A percentile compares a stretch with the other conserved stretches of the same genome.
Evolutionary conservation across 176 grass and related monocot genomes (phyloP).

Genomic region (Cenchrus americanus): DNA sequence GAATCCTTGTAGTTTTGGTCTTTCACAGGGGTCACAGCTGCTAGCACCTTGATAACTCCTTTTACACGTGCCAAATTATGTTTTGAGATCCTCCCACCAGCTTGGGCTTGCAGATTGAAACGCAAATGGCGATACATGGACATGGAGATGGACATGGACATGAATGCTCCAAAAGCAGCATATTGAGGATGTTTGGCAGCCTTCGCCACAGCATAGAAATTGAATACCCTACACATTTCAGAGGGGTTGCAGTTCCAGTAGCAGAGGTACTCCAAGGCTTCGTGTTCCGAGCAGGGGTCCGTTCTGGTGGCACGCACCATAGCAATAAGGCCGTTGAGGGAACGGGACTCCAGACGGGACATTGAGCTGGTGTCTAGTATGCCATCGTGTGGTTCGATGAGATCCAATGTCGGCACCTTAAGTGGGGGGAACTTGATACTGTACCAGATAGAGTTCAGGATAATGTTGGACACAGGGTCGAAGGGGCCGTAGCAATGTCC

Average conservation of each 20-base stretch:
- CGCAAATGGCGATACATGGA: no score
- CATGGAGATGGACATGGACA: not conserved
- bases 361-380: not conserved
- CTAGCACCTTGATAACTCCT: no score
- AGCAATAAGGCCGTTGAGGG: constrained; percentile 7
- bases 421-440: not conserved
- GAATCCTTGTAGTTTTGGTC: no score
- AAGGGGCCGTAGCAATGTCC: constrained; percentile 20
- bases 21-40: no score
- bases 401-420: not conserved
- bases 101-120: not conserved
- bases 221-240: not conserved
- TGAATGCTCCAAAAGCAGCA: not conserved
- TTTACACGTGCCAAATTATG: no score
- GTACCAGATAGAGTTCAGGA: not conserved
- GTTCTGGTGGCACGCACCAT: not conserved
- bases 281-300: not conserved
- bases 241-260: not conserved
- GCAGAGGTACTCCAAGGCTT: not conserved
- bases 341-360: not conserved
- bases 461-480: constrained; percentile 18
- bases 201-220: not conserved
- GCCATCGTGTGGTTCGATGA: not conserved
- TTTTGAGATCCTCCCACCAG: not conserved
- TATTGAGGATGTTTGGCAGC: not conserved